Evolutionary conservation across 257 asterid species (phyloP).

Genomic region (Solanum commersonii): DNA sequence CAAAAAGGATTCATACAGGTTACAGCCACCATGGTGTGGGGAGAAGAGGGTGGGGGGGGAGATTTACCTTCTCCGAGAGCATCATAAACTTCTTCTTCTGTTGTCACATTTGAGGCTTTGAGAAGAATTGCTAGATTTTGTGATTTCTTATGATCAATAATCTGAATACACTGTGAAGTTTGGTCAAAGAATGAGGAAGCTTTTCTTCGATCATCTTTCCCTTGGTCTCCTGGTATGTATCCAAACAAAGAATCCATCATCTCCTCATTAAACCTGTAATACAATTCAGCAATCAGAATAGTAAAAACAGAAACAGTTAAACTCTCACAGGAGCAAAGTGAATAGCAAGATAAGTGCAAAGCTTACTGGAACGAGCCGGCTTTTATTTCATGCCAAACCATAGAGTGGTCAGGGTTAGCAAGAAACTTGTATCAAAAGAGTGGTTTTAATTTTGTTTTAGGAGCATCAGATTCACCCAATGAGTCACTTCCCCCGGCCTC

Average conservation of each 20-base stretch:
- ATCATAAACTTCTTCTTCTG: conserved; percentile 86
- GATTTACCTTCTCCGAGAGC: conserved; percentile 68
- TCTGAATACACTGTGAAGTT: conserved; percentile 46
- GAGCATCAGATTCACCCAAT: conserved; percentile 47
- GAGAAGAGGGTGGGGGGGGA: background rate
- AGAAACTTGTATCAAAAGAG: conserved; percentile 94
- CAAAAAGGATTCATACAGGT: background rate
- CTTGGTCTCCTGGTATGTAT: conserved; percentile 38
- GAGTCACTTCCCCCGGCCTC: conserved; percentile 18
- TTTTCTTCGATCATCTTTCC: conserved; percentile 27
- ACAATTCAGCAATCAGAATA: background rate
- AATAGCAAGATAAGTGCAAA: background rate
- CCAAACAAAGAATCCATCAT: conserved; percentile 92
- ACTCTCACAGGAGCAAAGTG: background rate
- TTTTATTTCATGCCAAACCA: conserved; percentile 94
- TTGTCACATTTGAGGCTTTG: conserved; percentile 78
- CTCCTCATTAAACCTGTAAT: conserved; percentile 79
- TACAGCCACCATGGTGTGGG: background rate
- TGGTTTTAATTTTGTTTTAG: conserved; percentile 84
- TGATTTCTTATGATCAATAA: conserved; percentile 76
- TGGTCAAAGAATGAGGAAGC: conserved; percentile 34
- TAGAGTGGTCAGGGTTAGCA: conserved; percentile 75
- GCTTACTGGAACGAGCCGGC: conserved; percentile 94
- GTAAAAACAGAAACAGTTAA: background rate
- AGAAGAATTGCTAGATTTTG: conserved; percentile 88